Evolutionary conservation across 1,284 basidiomycete species (phyloP).

Genomic region (Sporisorium iseilematis-ciliati): DNA sequence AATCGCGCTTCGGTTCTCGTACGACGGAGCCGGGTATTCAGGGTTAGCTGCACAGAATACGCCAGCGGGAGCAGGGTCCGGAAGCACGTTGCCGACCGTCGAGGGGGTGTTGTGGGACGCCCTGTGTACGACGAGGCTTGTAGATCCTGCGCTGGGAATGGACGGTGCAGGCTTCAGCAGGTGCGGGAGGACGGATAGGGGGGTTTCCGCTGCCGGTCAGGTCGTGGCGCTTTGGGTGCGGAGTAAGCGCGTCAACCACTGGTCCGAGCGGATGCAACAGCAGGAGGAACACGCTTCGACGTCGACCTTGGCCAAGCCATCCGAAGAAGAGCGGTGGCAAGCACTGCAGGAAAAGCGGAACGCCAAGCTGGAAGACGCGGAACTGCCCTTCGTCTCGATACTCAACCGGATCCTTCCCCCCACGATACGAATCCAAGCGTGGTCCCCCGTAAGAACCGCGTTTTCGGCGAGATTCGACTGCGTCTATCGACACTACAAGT

Average conservation of each 20-base stretch:
- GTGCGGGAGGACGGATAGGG: conserved; percentile 93
- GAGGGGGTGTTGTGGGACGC: conserved; percentile 89
- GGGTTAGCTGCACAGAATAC: conserved; percentile 80
- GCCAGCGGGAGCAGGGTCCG: conserved; percentile 61
- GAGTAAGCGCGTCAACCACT: conserved; percentile 62
- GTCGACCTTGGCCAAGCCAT: neutral
- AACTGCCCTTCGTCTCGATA: conserved; percentile 82
- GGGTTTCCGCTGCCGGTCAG: conserved; percentile 93
- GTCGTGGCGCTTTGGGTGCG: conserved; percentile 85
- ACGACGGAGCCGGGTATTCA: conserved; percentile 90
- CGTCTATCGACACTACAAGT: conserved; percentile 92
- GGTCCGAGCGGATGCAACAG: conserved; percentile 20
- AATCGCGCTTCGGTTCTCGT: conserved; percentile 91
- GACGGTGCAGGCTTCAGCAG: conserved; percentile 83
- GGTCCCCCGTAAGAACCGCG: conserved; percentile 84
- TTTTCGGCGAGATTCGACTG: conserved; percentile 94
- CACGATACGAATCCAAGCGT: conserved; percentile 90
- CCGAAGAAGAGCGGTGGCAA: conserved; percentile 24
- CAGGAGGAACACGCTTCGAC: conserved; percentile 10
- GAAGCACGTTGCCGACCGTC: conserved; percentile 83
- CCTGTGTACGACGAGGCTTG: conserved; percentile 61
- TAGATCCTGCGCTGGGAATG: conserved; percentile 59
- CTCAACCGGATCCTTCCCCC: conserved; percentile 91
- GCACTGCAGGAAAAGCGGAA: conserved; percentile 50
- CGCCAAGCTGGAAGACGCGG: conserved; percentile 67